Evolutionary conservation across 1,284 basidiomycete genomes (phyloP), one percentile per base, ranked within the genome.

Genomic region (Boletus sp.): DNA sequence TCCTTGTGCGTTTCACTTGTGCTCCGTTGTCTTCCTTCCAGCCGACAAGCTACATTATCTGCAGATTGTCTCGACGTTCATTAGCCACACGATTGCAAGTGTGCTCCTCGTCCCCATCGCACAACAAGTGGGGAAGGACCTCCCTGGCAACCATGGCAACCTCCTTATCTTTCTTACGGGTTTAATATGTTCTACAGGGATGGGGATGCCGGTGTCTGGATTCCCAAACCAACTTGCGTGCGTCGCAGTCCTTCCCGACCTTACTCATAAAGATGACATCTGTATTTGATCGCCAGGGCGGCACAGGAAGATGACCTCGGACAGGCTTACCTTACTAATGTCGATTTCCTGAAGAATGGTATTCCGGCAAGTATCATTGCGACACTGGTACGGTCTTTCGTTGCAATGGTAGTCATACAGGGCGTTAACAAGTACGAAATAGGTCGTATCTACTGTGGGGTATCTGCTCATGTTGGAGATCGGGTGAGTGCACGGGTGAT

Each of bases 171-270:
- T 97, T 79, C 85, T 94, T 52, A 98, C 95, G 13, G 94, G 88
- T 3, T 80, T 99, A 64, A 92, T 97, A 59, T 98, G 96, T 70
- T 96, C 94, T 33, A 85, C 94, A 5, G 97, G 97, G 1, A 99
- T 99, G 97, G 97, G 96, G 9, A 91, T 99, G 82, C 96, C 96
- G 6, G 95, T 98, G 38, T 95, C 93, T 62, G 97, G 97, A 9
- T 98, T 99, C 81, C 97, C 96, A 0, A 98, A 98, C 76, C 93
- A 96, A 79, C 95, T 93, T 58, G 94, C 93, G 92, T 94, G 76
- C 72, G 92, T 88, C 1, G 8, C 10, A 4, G 27, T n/a, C 16
- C 51, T 13, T 56, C 56, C 49, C 23, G 58, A 5, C 46, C 23
- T 10, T 11, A 30, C 49, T 33, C 2, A 13, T 25, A 9, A 14